Evolutionary conservation across 495 filamentous ascomycete genomes (phyloP), one percentile per base, ranked within the genome.

Genomic region (Neurospora sp.): DNA sequence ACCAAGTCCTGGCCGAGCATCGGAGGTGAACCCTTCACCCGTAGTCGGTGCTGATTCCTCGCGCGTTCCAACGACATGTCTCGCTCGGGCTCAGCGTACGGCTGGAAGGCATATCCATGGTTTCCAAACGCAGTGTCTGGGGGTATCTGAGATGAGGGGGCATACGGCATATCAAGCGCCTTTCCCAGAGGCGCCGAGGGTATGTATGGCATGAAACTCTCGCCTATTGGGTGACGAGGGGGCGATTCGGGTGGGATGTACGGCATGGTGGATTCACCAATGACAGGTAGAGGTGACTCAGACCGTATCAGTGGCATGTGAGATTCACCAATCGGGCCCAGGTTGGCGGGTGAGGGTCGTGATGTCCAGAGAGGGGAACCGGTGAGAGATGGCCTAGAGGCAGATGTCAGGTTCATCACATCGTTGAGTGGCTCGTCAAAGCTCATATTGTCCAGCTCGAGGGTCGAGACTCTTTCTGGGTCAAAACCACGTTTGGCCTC

Each of bases 1-100:
- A 85, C 82, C 70, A 97, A 85, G 71, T 95, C 91, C 35, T 81
- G 74, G 53, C 94, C 94, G 8, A 96, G 88, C 93, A 97, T 95
- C 3, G 94, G 94, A 20, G 94, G 94, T 81, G 89, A 86, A 85
- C 88, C 72, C 37, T 74, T 78, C 78, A 80, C 69, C 80, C 80
- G 48, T 85, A 76, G 61, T 39, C 80, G 77, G 68, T 81, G 78
- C 73, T 78, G 71, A 71, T 78, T 74, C 76, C 82, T 73, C 53
- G 80, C 76, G 46, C 79, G 53, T 44, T 82, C 77, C 39, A 78
- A 86, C 76, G 72, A 78, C 76, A 78, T 86, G 82, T 78, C 80
- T 69, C 78, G 76, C 79, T 85, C 73, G 22, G 53, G 53, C 73
- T 82, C 72, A 46, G 77, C 77, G 74, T 83, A 81, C 41, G 79